These are phyloP conservation scores for Trichoderma parareesei DNA, from an alignment of 495 filamentous ascomycete genomes.

Conservation along the genomic window DNA sequence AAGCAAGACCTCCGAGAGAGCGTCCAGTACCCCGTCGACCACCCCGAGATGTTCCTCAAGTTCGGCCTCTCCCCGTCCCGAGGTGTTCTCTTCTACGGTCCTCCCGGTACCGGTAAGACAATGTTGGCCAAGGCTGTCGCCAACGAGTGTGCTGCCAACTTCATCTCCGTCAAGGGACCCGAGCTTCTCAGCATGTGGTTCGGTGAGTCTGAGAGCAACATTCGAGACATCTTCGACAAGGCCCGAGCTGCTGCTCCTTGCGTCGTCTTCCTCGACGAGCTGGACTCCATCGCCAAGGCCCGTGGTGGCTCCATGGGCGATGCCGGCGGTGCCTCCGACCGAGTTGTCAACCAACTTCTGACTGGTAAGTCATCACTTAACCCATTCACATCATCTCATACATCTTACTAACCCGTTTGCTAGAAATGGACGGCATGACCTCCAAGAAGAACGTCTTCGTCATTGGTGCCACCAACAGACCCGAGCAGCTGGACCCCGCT, in stretches of 20 bases:
- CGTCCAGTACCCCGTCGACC: constrained; percentile 98
- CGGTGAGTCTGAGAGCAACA: constrained; percentile 99
- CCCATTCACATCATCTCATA: no score
- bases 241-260: constrained; percentile 96
- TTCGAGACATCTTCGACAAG: constrained; percentile 99
- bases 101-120: constrained; percentile 99
- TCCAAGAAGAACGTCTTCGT: constrained; percentile 99
- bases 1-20: constrained; percentile 99
- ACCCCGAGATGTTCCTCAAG: constrained; percentile 99
- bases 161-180: constrained; percentile 98
- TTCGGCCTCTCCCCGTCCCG: constrained; percentile 97
- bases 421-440: constrained; percentile 99
- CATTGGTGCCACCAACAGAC: constrained; percentile 96
- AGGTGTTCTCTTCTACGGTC: constrained; percentile 97
- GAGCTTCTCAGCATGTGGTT: constrained; percentile 99
- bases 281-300: constrained; percentile 98
- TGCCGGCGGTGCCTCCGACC: constrained; percentile 95
- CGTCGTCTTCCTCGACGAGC: constrained; percentile 96
- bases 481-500: constrained; percentile 95
- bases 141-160: constrained; percentile 98
- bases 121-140: constrained; percentile 98
- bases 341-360: constrained; percentile 98
- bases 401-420: constrained; percentile 33
- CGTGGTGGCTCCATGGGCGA: constrained; percentile 96
- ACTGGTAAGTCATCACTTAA: constrained; percentile 58